Base-by-base conservation (phyloP, 2,329 filamentous ascomycete species). In the Leptographium radiaticola region DNA sequence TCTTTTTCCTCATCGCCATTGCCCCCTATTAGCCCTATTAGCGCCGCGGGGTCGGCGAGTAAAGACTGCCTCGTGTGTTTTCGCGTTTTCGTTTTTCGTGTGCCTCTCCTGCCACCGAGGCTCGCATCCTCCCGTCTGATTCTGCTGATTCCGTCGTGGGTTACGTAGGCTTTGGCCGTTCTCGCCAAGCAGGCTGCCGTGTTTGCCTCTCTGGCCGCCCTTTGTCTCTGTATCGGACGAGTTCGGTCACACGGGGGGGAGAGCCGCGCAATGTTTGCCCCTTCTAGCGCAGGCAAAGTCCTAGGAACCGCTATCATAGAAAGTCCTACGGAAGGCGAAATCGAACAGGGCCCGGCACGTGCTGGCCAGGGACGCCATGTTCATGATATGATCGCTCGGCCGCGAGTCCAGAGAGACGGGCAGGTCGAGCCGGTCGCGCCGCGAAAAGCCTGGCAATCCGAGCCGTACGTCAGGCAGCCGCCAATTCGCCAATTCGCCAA, bases 401-500 rank as follows among this genome's bases (percentile, higher is more conserved):
- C 40, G 40, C 25, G 25, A 25, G 25, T 5, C 25, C 25, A 25
- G 25, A 25, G 25, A 25, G 25, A 25, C 25, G 2, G 25, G 25
- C 25, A 25, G 25, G 25, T 25, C 25, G 25, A 25, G 25, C 25
- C 25, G 25, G 25, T 25, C 25, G 25, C 34, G 12, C 20, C 20
- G 18, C 18, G 13, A 4, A 16, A 40, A 40, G 38, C 38, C 43
- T 45, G 25, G 44, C 44, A 53, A 39, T 30, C 36, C 45, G 51
- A 55, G 49, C 57, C 57, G 53, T 58, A 58, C 55, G 57, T 53
- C 55, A 58, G 55, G 51, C 51, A 51, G 30, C 53, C 51, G 53
- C 52, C 55, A 55, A 58, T 58, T 58, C 57, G 53, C 52, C 55
- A 53, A 58, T 58, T 58, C 57, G 53, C 53, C 53, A 57, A 58